Conservation (phyloP, 2,329 filamentous ascomycete genomes). For the Oidium heveae region DNA sequence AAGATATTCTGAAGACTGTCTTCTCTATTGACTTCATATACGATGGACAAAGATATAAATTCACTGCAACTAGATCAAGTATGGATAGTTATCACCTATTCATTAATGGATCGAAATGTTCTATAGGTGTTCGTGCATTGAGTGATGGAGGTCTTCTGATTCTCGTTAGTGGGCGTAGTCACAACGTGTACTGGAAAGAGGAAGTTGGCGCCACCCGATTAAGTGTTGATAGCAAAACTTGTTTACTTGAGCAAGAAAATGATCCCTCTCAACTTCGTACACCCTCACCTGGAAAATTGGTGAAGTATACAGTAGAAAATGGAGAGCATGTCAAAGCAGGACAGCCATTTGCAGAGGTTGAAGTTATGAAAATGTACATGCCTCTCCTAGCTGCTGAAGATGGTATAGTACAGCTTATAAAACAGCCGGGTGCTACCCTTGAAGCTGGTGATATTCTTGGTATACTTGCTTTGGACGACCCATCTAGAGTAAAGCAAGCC, state of each 20-base stretch:
- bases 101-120: slow-evolving; percentile 94
- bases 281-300: slow-evolving; percentile 86
- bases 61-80: slow-evolving; percentile 83
- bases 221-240: slow-evolving; percentile 95
- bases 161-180: slow-evolving; percentile 71
- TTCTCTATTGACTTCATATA: slow-evolving; percentile 98
- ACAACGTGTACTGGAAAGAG: slow-evolving; percentile 99
- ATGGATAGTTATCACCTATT: slow-evolving; percentile 89
- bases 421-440: slow-evolving; percentile 92
- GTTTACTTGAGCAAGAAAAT: slow-evolving; percentile 92
- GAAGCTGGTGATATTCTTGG: slow-evolving; percentile 97
- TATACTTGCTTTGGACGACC: slow-evolving; percentile 85
- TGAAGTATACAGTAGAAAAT: slow-evolving; percentile 93
- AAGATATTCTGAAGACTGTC: slow-evolving; percentile 91
- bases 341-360: slow-evolving; percentile 84
- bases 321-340: slow-evolving; percentile 81
- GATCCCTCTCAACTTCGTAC: slow-evolving; percentile 92
- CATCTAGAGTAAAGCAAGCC: slow-evolving; percentile 86
- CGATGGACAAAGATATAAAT: slow-evolving; percentile 89
- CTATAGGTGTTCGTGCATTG: slow-evolving; percentile 74
- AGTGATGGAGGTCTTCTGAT: slow-evolving; percentile 85
- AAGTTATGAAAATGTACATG: slow-evolving; percentile 99
- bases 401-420: slow-evolving; percentile 91
- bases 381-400: slow-evolving; percentile 85
- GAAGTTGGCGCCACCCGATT: slow-evolving; percentile 87